Base-by-base conservation (phyloP, 2,329 filamentous ascomycete genomes). In the Pyrenochaeta sp. region DNA sequence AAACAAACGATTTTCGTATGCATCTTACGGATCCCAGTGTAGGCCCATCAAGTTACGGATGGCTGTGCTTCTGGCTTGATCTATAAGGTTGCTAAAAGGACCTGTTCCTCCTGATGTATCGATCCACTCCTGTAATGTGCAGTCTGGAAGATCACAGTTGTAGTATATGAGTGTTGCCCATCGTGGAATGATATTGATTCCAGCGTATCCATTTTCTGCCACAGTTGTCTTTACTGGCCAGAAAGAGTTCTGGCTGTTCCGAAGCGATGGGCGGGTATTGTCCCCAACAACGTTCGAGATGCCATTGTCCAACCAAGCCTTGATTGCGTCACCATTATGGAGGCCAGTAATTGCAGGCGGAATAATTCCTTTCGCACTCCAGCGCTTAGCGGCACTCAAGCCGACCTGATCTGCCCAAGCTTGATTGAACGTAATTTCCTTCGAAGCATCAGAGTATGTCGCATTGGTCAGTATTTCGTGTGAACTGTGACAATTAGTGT, bases 121-220 rank as follows among this genome's bases (percentile, higher is more conserved):
- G 32, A 79, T 80, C 82, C 82, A 84, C 61, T 84, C 81, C 18
- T 73, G 62, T 17, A 77, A 66, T 0, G 77, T 82, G 58, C 81
- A 84, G 13, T 64, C 68, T 1, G 79, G 72, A 6, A 73, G 75
- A 52, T 82, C 76, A 60, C 82, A 84, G 69, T 85, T 83, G 72
- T 81, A 85, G 69, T 84, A 85, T 48, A 85, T 83, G 28, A 77
- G 77, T 3, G 79, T 81, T 1, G 81, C 77, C 73, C 74, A 85
- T 19, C 82, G 78, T 7, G 79, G 79, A 51, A 81, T 77, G 34
- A 84, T 75, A 44, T 75, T 73, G 24, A 81, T 72, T 2, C 82
- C 81, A 14, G 66, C 76, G 53, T 78, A 81, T 3, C 81, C 81
- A 53, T 84, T 80, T 11, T 57, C 60, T 0, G 67, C 72, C 0